Conservation (phyloP, 176 grass and related monocot genomes). For the Avena eriantha region DNA sequence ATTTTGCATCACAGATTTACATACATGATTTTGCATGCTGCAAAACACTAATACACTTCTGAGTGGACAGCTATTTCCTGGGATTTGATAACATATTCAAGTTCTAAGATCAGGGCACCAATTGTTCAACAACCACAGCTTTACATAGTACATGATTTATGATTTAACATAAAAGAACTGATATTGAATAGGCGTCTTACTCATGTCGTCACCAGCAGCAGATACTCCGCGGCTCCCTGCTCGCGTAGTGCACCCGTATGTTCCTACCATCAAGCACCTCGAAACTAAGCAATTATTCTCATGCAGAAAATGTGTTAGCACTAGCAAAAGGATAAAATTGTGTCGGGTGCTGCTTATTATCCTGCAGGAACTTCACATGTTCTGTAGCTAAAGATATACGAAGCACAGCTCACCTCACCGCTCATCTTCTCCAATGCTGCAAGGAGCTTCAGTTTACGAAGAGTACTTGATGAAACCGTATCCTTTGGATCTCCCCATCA, state of each 20-base stretch:
- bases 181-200: slow-evolving; percentile 1
- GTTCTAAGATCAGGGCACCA: slow-evolving; percentile 2
- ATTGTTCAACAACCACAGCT: not conserved
- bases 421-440: slow-evolving; percentile 47
- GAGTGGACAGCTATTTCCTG: not conserved
- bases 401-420: slow-evolving; percentile 31
- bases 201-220: not conserved
- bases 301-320: not conserved
- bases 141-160: not conserved
- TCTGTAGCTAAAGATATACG: not conserved
- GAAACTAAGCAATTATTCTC: not conserved
- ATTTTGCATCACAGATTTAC: not conserved
- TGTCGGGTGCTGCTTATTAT: not conserved
- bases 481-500: slow-evolving; percentile 51
- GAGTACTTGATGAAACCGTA: slow-evolving; percentile 58
- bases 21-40: not conserved
- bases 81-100: not conserved
- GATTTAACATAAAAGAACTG: not conserved
- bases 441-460: slow-evolving; percentile 32
- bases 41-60: not conserved
- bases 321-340: not conserved
- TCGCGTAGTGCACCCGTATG: slow-evolving; percentile 49
- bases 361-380: not conserved
- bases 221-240: slow-evolving; percentile 17
- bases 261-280: slow-evolving; percentile 64